phyloP scores from a whole-genome alignment of 805 yeast genomes.

The Sungouiella blattae region DNA sequence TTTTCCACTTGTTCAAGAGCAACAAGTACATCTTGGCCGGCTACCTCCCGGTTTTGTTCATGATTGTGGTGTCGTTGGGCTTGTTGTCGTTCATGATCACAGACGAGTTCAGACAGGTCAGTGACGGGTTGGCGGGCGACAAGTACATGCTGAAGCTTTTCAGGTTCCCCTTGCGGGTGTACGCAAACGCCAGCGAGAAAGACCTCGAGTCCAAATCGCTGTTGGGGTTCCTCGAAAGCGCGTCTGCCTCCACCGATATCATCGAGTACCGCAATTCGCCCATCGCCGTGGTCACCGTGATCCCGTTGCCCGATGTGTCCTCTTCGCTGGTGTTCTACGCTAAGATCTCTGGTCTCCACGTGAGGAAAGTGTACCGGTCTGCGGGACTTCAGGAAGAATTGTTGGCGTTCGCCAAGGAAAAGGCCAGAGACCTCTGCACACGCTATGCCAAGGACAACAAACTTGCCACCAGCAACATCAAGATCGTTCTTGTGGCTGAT shows the following conservation, averaged over 20 bases:
- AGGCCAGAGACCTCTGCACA: conserved; percentile 40
- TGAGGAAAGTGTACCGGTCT: conserved; percentile 62
- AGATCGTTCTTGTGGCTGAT: conserved; percentile 43
- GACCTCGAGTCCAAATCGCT: conserved; percentile 16
- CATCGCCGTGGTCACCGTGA: conserved; percentile 57
- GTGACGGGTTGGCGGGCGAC: conserved; percentile 24
- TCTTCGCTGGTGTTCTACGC: conserved; percentile 43
- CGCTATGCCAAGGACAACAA: conserved; percentile 19
- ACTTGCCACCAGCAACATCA: conserved; percentile 21
- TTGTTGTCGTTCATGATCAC: conserved; percentile 42
- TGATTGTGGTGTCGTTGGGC: conserved; percentile 32
- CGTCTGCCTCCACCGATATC: conserved; percentile 47
- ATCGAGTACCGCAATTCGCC: conserved; percentile 68
- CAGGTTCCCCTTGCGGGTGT: conserved; percentile 50
- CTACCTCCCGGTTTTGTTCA: conserved; percentile 38
- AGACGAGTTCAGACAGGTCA: conserved; percentile 42
- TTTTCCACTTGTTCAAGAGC: conserved; percentile 18
- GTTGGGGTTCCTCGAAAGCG: conserved; percentile 27
- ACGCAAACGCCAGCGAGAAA: conserved; percentile 30
- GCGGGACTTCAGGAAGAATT: conserved; percentile 65
- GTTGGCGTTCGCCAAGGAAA: conserved; percentile 54
- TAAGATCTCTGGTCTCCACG: conserved; percentile 55
- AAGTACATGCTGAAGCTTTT: conserved; percentile 34
- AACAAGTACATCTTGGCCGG: conserved; percentile 22
- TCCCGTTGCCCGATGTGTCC: conserved; percentile 36